These are phyloP conservation scores for Piloderma croceum DNA, from an alignment of 768 basidiomycete species.

Conservation along the genomic window DNA sequence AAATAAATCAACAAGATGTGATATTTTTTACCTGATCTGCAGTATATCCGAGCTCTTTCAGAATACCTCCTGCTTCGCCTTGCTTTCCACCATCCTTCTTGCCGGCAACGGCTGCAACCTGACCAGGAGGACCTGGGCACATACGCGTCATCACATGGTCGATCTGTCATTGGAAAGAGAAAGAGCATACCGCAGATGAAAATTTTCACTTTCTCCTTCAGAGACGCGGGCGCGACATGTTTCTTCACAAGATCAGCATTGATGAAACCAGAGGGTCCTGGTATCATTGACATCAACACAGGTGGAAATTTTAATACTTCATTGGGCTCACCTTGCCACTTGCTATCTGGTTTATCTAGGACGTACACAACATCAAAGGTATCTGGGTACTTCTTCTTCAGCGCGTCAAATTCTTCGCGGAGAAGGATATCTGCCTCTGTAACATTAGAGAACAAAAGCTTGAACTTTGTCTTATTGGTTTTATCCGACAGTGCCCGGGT, in stretches of 20 bases:
- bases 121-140: constrained; percentile 67
- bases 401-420: constrained; percentile 65
- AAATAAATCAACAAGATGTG: too few species aligned
- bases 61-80: constrained; percentile 73
- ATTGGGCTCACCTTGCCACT: constrained; percentile 53
- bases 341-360: constrained; percentile 64
- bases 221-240: constrained; percentile 56
- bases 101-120: constrained; percentile 85
- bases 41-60: constrained; percentile 83
- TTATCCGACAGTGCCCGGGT: constrained; percentile 67
- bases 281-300: constrained; percentile 1
- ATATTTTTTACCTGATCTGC: constrained; percentile 86
- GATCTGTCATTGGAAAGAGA: constrained; percentile 1
- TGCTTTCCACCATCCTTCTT: constrained; percentile 87
- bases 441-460: constrained; percentile 85
- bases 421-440: constrained; percentile 88
- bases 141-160: constrained; percentile 3
- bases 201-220: constrained; percentile 78
- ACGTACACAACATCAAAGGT: constrained; percentile 81
- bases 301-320: not conserved
- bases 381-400: constrained; percentile 63
- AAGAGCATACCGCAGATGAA: constrained; percentile 76
- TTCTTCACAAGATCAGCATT: constrained; percentile 66
- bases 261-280: constrained; percentile 72
- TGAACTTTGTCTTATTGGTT: constrained; percentile 90